These are phyloP conservation scores for Xylaria intraflava DNA, from an alignment of 495 filamentous ascomycete species.

Conservation along the genomic window DNA sequence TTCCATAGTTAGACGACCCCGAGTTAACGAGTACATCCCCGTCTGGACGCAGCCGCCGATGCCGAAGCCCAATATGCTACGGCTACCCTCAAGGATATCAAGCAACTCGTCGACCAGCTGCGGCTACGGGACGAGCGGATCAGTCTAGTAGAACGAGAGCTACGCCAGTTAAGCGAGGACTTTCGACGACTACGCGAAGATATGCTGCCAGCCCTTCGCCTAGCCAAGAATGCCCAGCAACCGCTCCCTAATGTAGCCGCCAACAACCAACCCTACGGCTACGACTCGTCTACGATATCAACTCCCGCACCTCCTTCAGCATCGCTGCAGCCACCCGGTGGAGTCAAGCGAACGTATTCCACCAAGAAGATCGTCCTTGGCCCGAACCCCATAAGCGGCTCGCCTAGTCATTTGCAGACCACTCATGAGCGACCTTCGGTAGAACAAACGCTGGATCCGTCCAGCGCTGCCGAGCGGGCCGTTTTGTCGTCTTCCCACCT, in stretches of 20 bases:
- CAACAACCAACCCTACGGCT: constrained; percentile 34
- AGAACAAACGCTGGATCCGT: constrained; percentile 50
- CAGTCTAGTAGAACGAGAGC: constrained; percentile 67
- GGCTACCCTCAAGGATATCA: constrained; percentile 86
- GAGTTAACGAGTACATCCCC: constrained; percentile 15
- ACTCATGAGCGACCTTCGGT: constrained; percentile 49
- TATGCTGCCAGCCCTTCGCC: constrained; percentile 77
- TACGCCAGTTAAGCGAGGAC: constrained; percentile 75
- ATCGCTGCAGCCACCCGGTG: constrained; percentile 39
- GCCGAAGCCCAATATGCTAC: constrained; percentile 74
- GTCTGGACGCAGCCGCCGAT: constrained; percentile 63
- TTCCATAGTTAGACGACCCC: not conserved
- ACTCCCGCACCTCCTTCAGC: constrained; percentile 48
- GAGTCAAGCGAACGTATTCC: constrained; percentile 75
- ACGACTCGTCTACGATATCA: constrained; percentile 41
- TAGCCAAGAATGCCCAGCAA: constrained; percentile 84
- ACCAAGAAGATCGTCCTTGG: constrained; percentile 86
- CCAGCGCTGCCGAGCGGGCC: constrained; percentile 50
- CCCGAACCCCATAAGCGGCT: constrained; percentile 57
- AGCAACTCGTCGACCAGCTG: constrained; percentile 79
- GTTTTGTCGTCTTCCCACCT: constrained; percentile 71
- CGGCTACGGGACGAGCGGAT: constrained; percentile 83
- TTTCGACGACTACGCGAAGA: constrained; percentile 82
- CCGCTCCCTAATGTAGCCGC: constrained; percentile 60
- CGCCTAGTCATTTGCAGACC: constrained; percentile 67